Evolutionary conservation across 768 basidiomycete species (phyloP), one percentile per base, ranked within the genome.

Genomic region (Scleroderma citrinum): DNA sequence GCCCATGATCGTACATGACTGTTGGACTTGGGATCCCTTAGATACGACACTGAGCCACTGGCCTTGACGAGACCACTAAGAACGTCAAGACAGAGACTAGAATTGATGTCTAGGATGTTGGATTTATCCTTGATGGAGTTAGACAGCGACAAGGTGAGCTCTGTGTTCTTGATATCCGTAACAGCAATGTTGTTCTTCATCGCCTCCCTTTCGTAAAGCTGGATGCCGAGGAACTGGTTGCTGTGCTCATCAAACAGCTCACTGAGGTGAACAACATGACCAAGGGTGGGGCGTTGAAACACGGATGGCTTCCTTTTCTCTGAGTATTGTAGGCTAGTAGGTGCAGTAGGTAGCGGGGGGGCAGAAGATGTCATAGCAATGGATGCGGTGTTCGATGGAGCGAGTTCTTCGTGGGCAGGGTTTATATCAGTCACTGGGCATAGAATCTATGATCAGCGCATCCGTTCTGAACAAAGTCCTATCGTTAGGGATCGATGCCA

Each of bases 171-270:
- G 26, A 21, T 5, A 16, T 48, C 31, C 29, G 38, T 40, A 16
- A 21, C 10, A 3, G 5, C 34, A 20, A 16, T 17, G 5, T 29
- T 29, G 26, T 29, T 8, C 14, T 34, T 5, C 17, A 24, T 42
- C 1, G 16, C 16, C 8, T 21, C 30, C 10, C 41, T 3, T 3
- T 34, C 30, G 13, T 35, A 42, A 7, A 48, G 12, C 10, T 32
- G 47, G 7, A 41, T 38, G 17, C 38, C 47, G 5, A 48, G 38
- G 7, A 48, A 48, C 16, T 20, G 2, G 19, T 8, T 17, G n/a
- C 11, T 30, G 26, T 29, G 47, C 26, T 40, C 47, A 23, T 48
- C 19, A 23, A 39, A 48, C 10, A 48, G 47, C 47, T 48, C 47
- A 14, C 38, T 37, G 11, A 48, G 47, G 10, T 3, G 26, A 13